Percentiles rank a stretch among this genome's conserved stretches.
Conservation (phyloP, 768 basidiomycete species). For the Hygrophoropsis aurantiaca region DNA sequence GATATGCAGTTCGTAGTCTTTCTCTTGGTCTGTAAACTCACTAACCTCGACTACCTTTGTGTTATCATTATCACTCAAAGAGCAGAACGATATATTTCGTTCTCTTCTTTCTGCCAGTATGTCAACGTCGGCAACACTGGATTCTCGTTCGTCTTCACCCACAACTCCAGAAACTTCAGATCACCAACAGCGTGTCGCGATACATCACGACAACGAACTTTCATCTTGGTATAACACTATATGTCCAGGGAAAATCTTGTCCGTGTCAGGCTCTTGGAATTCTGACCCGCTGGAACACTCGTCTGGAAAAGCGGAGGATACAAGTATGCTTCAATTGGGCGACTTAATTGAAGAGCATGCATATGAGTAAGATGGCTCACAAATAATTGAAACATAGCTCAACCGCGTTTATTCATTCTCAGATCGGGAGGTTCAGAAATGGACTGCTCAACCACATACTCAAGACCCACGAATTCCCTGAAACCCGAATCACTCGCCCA, state of each 20-base stretch:
- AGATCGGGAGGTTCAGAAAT: slow-evolving; percentile 19
- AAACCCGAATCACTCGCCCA: slow-evolving; percentile 32
- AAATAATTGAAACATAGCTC: slow-evolving; percentile 11
- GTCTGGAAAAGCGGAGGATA: slow-evolving; percentile 48
- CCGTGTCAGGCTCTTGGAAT: slow-evolving; percentile 43
- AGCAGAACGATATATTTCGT: no score
- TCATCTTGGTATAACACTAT: slow-evolving; percentile 59
- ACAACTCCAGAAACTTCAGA: slow-evolving; percentile 66
- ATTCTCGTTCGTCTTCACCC: slow-evolving; percentile 74
- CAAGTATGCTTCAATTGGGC: slow-evolving; percentile 63
- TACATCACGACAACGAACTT: slow-evolving; percentile 51
- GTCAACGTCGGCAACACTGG: slow-evolving; percentile 59
- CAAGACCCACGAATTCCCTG: slow-evolving; percentile 34
- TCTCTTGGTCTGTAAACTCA: not conserved
- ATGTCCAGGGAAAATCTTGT: slow-evolving; percentile 40
- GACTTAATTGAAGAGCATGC: slow-evolving; percentile 74
- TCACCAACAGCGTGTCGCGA: slow-evolving; percentile 45
- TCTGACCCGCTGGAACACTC: slow-evolving; percentile 38
- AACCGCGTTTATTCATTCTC: slow-evolving; percentile 5
- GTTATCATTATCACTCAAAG: no score
- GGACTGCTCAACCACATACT: slow-evolving; percentile 17
- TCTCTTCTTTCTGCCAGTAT: slow-evolving; percentile 28
- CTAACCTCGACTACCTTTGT: not conserved
- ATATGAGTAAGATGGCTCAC: slow-evolving; percentile 58
- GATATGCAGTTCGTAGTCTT: not conserved